Percentiles rank a stretch among this genome's conserved stretches.
Evolutionary conservation across 2,329 filamentous ascomycete species (phyloP).

Genomic region (Chrysosporium keratinophilum): DNA sequence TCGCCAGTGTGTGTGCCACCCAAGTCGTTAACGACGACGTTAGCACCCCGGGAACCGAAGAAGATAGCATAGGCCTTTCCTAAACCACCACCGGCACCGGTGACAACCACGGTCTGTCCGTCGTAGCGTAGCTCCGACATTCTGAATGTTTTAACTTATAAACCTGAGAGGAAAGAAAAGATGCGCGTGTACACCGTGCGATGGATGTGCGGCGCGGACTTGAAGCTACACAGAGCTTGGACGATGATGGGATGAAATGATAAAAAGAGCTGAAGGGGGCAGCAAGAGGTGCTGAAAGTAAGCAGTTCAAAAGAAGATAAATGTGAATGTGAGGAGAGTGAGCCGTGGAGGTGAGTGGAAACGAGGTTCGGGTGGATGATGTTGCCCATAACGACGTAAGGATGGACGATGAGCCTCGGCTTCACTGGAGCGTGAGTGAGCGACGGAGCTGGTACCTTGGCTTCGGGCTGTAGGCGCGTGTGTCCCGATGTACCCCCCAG

Average conservation of each 20-base stretch:
- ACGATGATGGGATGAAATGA: not conserved
- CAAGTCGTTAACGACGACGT: conserved; percentile 92
- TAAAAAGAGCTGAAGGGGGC: not conserved
- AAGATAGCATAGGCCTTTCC: conserved; percentile 77
- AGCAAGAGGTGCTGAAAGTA: conserved; percentile 6
- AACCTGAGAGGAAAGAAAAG: conserved; percentile 13
- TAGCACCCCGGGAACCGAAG: conserved; percentile 84
- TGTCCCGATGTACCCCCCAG: not conserved
- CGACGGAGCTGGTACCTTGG: not conserved
- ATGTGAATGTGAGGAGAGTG: not conserved
- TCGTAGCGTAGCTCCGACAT: conserved; percentile 73
- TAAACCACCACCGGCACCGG: conserved; percentile 71
- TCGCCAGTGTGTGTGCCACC: conserved; percentile 90
- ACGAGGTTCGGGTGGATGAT: not conserved
- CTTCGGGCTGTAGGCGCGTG: not conserved
- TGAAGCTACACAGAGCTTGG: not conserved
- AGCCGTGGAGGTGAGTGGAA: not conserved
- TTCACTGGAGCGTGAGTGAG: not conserved
- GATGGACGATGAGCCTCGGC: conserved; percentile 2
- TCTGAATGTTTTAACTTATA: conserved; percentile 2
- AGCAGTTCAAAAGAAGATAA: conserved; percentile 15
- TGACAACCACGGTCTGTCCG: conserved; percentile 80
- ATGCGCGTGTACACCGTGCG: conserved; percentile 9
- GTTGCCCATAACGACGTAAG: not conserved
- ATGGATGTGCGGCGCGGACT: not conserved